phyloP scores from a whole-genome alignment of 2,329 filamentous ascomycete genomes.

The Talaromyces marneffei region DNA sequence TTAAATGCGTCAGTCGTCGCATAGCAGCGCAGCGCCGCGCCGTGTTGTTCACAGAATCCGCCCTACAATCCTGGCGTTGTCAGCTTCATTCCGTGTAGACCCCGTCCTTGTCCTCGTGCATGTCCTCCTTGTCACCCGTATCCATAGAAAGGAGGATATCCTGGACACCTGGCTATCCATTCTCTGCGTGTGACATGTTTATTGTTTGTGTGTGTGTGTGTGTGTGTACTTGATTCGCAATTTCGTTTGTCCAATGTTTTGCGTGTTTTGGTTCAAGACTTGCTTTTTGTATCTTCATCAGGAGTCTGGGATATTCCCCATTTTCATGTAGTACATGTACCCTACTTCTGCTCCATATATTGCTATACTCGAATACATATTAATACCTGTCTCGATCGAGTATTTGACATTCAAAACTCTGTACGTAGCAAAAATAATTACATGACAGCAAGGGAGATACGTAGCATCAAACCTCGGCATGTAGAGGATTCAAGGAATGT shows the following conservation, averaged over 20 bases:
- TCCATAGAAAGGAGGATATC: not conserved
- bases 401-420: not conserved
- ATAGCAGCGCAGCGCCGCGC: not conserved
- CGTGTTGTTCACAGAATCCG: not conserved
- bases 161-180: not conserved
- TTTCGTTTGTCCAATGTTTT: constrained; percentile 12
- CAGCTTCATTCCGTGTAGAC: not conserved
- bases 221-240: not conserved
- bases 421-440: not conserved
- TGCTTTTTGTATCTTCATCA: constrained; percentile 14
- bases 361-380: constrained; percentile 8
- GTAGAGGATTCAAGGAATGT: not conserved
- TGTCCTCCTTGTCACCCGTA: not conserved
- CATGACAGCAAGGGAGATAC: not conserved
- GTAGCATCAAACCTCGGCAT: not conserved
- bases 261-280: constrained; percentile 12
- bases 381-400: not conserved
- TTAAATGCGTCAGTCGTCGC: not conserved
- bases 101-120: no score
- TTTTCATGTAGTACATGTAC: constrained; percentile 13
- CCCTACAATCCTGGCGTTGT: not conserved
- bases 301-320: constrained; percentile 24
- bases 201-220: no score
- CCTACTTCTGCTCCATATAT: constrained; percentile 10
- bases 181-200: not conserved